Evolutionary conservation across 2,329 filamentous ascomycete genomes (phyloP), one percentile per base, ranked within the genome.

Genomic region (Phialemonium atrogriseum): DNA sequence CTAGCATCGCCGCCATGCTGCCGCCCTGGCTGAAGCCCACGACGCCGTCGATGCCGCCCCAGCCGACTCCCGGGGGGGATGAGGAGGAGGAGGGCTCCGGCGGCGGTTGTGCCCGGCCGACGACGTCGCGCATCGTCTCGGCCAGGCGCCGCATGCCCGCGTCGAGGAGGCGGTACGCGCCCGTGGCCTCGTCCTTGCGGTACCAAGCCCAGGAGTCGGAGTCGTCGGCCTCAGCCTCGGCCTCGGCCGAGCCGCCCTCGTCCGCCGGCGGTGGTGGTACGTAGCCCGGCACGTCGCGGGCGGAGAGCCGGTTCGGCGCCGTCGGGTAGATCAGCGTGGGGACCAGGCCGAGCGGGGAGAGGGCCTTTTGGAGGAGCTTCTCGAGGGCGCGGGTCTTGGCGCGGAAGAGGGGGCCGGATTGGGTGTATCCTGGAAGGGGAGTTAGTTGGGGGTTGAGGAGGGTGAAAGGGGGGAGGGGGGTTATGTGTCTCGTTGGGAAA

Each of bases 311-410:
- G 48, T 73, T 66, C 4, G 84, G 83, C 0, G 57, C 83, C 0
- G 80, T 84, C 5, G 81, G 80, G 58, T 83, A 87, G 50, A 76
- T 57, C 32, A 85, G 66, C 4, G 56, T 64, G 41, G 65, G 69
- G 33, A 53, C 66, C 46, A 73, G 53, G 44, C 64, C 62, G 34
- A 71, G 59, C 26, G 78, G 70, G 2, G 70, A 58, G 41, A 95
- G 81, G 17, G 75, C 62, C 51, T 94, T 94, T 38, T 66, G 57
- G 35, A 95, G 71, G 33, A 80, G 66, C 57, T 95, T 94, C 47
- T 87, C 77, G 2, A 95, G 67, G 9, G 85, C 85, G 55, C 86
- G 84, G 27, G 85, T 93, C 64, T 95, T 95, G 55, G 80, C 74
- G 53, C 77, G 80, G 72, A 95, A 95, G 41, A 87, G 66, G 4